Percentiles rank a stretch among this genome's conserved stretches.
Conservation (phyloP, 2,329 filamentous ascomycete species). For the Fusarium sp. region DNA sequence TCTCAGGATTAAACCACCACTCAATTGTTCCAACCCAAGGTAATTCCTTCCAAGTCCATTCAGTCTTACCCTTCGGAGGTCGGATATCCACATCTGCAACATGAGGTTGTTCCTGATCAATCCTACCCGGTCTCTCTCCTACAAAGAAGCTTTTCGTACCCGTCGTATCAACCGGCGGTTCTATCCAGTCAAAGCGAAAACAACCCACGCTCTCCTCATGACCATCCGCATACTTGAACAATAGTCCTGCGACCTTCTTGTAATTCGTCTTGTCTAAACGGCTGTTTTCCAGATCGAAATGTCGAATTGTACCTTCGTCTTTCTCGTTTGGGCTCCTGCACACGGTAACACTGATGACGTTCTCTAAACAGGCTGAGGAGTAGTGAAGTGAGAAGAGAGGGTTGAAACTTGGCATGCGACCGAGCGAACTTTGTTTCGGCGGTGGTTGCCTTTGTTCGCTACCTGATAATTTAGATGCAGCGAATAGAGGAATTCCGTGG, state of each 20-base stretch:
- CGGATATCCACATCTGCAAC: background rate
- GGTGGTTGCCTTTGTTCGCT: accelerated
- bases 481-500: constrained; percentile 1
- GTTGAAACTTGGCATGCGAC: background rate
- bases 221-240: constrained; percentile 2
- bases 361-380: background rate
- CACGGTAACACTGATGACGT: background rate
- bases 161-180: background rate
- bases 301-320: background rate
- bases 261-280: background rate
- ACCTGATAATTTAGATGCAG: background rate
- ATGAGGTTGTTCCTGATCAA: background rate
- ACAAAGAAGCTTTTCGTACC: background rate
- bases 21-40: constrained; percentile 15
- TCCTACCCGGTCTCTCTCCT: background rate
- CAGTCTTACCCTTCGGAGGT: background rate
- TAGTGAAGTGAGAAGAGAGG: background rate
- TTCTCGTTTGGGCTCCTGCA: background rate
- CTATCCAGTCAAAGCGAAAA: constrained; percentile 6
- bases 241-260: background rate
- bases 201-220: constrained; percentile 9
- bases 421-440: background rate
- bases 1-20: constrained; percentile 25
- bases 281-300: background rate
- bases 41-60: background rate